A percentile compares a stretch with the other conserved stretches of the same genome.
Evolutionary conservation across 805 yeast genomes (phyloP).

Genomic region (Yueomyces sp.): DNA sequence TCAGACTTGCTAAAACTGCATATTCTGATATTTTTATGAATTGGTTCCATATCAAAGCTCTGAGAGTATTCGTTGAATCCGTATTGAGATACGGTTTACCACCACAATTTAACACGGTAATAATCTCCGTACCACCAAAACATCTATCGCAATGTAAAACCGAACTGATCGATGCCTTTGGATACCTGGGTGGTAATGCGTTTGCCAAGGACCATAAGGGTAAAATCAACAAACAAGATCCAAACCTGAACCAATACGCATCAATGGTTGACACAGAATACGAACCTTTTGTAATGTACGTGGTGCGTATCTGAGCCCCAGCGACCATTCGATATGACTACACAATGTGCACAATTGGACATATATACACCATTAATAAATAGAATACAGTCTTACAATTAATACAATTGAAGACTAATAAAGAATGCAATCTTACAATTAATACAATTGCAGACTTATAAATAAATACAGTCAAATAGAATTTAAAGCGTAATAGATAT

Average conservation of each 20-base stretch:
- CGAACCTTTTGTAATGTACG: slow-evolving; percentile 88
- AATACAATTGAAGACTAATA: too few species aligned
- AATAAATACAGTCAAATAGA: too few species aligned
- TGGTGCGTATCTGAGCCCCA: slow-evolving; percentile 12
- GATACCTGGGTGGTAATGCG: slow-evolving; percentile 86
- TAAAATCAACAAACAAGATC: slow-evolving; percentile 42
- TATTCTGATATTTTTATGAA: slow-evolving; percentile 71
- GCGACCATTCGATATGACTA: background rate
- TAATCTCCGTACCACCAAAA: slow-evolving; percentile 34
- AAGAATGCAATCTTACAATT: background rate
- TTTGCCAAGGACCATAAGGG: slow-evolving; percentile 57
- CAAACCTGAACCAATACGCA: slow-evolving; percentile 71
- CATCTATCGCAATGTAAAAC: slow-evolving; percentile 45
- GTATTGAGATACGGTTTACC: slow-evolving; percentile 95
- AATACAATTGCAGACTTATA: background rate
- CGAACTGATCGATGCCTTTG: slow-evolving; percentile 62
- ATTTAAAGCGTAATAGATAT: too few species aligned
- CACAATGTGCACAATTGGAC: too few species aligned
- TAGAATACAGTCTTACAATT: background rate
- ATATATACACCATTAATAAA: too few species aligned
- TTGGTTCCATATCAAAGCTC: slow-evolving; percentile 83
- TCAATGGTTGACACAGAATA: slow-evolving; percentile 88
- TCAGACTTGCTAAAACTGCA: slow-evolving; percentile 79
- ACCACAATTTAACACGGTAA: slow-evolving; percentile 60
- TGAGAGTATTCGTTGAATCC: slow-evolving; percentile 82